Evolutionary conservation across 768 basidiomycete species (phyloP), one percentile per base, ranked within the genome.

Genomic region (Amylocystis lapponica): DNA sequence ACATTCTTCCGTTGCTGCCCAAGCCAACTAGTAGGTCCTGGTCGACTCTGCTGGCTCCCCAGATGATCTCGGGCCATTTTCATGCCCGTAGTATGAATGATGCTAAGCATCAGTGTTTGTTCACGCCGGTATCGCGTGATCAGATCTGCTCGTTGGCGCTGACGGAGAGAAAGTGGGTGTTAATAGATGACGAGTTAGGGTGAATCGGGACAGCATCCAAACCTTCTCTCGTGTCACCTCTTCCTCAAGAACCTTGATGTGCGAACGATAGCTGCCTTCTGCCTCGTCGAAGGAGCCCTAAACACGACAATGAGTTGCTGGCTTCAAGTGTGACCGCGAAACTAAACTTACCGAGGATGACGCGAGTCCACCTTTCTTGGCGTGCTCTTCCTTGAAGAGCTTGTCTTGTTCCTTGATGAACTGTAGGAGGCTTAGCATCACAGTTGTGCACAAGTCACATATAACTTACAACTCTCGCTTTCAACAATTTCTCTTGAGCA

Each of bases 321-420:
- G 37, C 7, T 36, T 11, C 37, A 27, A 22, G 10, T 39, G 8
- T 8, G 27, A 25, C 3, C 36, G 30, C 26, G 36, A n/a, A n/a
- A n/a, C n/a, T n/a, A n/a, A 26, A 61, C 71, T 49, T 50, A 82
- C 82, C 30, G 75, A 62, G 26, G 68, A n/a, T n/a, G n/a, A 56
- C 36, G 63, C 62, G 42, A 64, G 54, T 17, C 67, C 69, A 23
- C 66, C 68, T 52, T 72, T 74, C 39, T 79, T 76, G 4, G 81
- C 78, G 38, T 83, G 81, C 55, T 84, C 83, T 56, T 90, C 86
- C 52, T 85, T 86, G 66, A 93, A 85, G 22, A 91, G 70, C 50
- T 86, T 86, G 65, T 96, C 92, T 61, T 95, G 93, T 25, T 81
- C 75, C 60, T 90, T 91, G 68, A 97, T 91, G 63, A 95, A 93